phyloP scores from a whole-genome alignment of 192 early-diverging fungal genomes.

The Coemansia sp. region DNA sequence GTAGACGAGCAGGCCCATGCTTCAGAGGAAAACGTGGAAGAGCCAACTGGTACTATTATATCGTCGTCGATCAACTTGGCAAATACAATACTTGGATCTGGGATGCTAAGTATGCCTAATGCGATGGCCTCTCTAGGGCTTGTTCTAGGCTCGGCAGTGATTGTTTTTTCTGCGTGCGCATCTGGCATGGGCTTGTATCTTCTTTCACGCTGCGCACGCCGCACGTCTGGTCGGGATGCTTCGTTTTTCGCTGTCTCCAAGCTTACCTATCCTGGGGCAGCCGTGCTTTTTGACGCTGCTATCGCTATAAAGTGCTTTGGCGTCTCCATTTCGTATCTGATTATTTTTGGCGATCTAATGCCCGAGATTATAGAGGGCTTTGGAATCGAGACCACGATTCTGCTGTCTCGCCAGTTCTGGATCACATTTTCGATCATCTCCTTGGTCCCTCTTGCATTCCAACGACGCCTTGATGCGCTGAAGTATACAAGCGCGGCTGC shows the following conservation, averaged over 20 bases:
- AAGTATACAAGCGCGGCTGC: constrained; percentile 86
- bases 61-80: constrained; percentile 80
- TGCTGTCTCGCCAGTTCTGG: constrained; percentile 77
- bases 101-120: constrained; percentile 96
- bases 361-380: constrained; percentile 61
- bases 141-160: constrained; percentile 74
- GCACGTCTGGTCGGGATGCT: constrained; percentile 70
- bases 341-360: constrained; percentile 94
- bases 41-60: constrained; percentile 62
- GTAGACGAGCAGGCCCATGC: constrained; percentile 14
- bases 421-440: constrained; percentile 73
- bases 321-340: constrained; percentile 90
- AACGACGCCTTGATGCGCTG: constrained; percentile 82
- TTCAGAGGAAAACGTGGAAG: constrained; percentile 36
- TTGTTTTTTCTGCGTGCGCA: constrained; percentile 70
- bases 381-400: constrained; percentile 28
- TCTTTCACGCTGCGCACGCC: constrained; percentile 72
- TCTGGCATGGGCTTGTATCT: constrained; percentile 86
- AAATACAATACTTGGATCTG: constrained; percentile 96
- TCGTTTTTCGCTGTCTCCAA: constrained; percentile 90
- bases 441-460: constrained; percentile 77
- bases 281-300: constrained; percentile 89
- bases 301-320: constrained; percentile 99
- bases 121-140: constrained; percentile 86
- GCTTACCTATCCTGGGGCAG: constrained; percentile 87